These are phyloP conservation scores for Juglanconis sp. DNA, from an alignment of 2,329 filamentous ascomycete genomes.

Conservation along the genomic window DNA sequence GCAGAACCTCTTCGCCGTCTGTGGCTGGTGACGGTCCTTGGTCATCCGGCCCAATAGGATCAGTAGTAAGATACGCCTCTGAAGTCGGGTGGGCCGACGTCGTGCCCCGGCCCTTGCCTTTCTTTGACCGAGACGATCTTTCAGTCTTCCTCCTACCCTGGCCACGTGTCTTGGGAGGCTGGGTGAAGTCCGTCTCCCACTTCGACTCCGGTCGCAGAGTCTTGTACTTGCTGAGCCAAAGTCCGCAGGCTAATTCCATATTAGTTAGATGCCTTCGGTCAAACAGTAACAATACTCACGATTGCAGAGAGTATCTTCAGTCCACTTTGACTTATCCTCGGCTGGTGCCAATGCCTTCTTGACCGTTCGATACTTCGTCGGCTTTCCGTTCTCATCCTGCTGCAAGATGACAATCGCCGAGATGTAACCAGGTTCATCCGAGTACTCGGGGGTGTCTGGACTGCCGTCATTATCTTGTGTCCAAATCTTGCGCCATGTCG, in stretches of 20 bases:
- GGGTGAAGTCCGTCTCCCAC: constrained; percentile 68
- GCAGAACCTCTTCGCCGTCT: constrained; percentile 21
- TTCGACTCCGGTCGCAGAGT: constrained; percentile 77
- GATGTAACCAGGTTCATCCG: constrained; percentile 68
- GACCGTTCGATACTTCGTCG: constrained; percentile 68
- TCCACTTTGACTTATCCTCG: constrained; percentile 66
- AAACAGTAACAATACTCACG: constrained; percentile 49
- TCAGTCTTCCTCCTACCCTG: constrained; percentile 40
- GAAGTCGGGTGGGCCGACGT: constrained; percentile 45
- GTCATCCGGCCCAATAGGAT: constrained; percentile 48
- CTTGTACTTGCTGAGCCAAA: constrained; percentile 90
- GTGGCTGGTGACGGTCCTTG: constrained; percentile 22
- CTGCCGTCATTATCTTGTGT: constrained; percentile 70
- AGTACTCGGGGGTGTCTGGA: constrained; percentile 68
- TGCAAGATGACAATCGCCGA: constrained; percentile 70
- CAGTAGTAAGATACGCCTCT: constrained; percentile 52
- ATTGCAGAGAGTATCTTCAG: constrained; percentile 80
- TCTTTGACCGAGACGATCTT: constrained; percentile 43
- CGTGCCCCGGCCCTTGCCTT: constrained; percentile 47
- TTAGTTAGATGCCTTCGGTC: constrained; percentile 25
- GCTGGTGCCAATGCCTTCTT: constrained; percentile 67
- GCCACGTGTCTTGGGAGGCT: constrained; percentile 46
- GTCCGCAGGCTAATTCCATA: constrained; percentile 66
- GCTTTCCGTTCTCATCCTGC: constrained; percentile 58
- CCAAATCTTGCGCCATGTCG: constrained; percentile 93